Base-by-base conservation (phyloP, 768 basidiomycete genomes). In the Neoboletus subvelutipes region DNA sequence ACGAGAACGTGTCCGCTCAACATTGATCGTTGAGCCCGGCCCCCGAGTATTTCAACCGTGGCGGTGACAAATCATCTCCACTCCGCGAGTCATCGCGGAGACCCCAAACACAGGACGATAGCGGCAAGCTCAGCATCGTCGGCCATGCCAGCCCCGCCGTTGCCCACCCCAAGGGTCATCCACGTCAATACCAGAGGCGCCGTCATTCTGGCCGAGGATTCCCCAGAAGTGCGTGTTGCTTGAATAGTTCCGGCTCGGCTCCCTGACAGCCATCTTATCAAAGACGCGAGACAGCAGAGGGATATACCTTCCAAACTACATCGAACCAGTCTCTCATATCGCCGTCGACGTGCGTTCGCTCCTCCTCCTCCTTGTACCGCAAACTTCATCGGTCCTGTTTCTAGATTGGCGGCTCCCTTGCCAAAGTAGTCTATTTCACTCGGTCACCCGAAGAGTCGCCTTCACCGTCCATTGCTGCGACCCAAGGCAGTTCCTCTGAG, bases 371-470 rank as follows among this genome's bases (percentile, higher is more conserved):
- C 18, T 58, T 45, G 43, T 50, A 47, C 17, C 10, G 26, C 36
- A n/a, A 33, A 39, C 6, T 15, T 58, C 29, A 63, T 34, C 15
- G 56, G 40, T 34, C 26, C 41, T 36, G 31, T 50, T 45, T 66
- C 52, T 66, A 98, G 95, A 89, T 98, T 69, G 97, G 97, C 28
- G 97, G 97, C 42, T 97, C 95, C 13, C 77, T 99, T 15, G 96
- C 95, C 58, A 99, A 99, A 74, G 92, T 99, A 50, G 93, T 97
- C 64, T 99, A 98, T 76, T 98, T 98, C 73, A 98, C 96, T 45
- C 89, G 97, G 48, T 94, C 94, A 9, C 87, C 90, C 4, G 87
- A 90, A 54, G 88, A 89, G 4, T 88, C 88, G n/a, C 78, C 84
- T 31, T 89, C 92, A 8, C 89, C 92, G 8, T 86, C 88, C 13